A percentile compares a stretch with the other conserved stretches of the same genome.
Evolutionary conservation across 2,329 filamentous ascomycete species (phyloP).

Genomic region (Zymoseptoria crescenta): DNA sequence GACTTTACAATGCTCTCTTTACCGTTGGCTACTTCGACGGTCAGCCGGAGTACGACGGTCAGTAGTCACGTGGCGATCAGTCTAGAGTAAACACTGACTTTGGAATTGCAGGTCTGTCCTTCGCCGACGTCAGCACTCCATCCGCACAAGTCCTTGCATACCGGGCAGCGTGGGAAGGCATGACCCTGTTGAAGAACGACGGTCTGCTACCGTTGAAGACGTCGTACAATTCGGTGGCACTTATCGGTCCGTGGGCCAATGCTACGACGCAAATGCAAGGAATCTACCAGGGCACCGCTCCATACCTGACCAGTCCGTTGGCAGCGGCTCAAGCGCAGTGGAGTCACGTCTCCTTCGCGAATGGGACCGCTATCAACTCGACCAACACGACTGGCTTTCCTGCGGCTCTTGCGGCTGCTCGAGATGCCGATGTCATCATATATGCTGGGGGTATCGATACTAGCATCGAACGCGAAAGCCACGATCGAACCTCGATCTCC

Average conservation of each 20-base stretch:
- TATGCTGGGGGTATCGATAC: slow-evolving; percentile 29
- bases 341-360: slow-evolving; percentile 7
- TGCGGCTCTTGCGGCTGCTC: slow-evolving; percentile 12
- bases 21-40: slow-evolving; percentile 49
- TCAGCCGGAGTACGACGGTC: slow-evolving; percentile 36
- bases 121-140: slow-evolving; percentile 46
- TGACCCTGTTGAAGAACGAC: slow-evolving; percentile 45
- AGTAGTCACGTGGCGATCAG: too few species aligned
- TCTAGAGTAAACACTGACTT: too few species aligned
- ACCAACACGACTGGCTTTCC: slow-evolving; percentile 13
- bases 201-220: slow-evolving; percentile 33
- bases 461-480: slow-evolving; percentile 35
- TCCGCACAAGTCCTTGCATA: slow-evolving; percentile 46
- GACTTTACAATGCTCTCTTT: slow-evolving; percentile 46
- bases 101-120: slow-evolving; percentile 34
- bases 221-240: slow-evolving; percentile 36
- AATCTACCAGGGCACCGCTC: slow-evolving; percentile 38
- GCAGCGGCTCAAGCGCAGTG: slow-evolving; percentile 12
- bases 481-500: slow-evolving; percentile 35
- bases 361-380: slow-evolving; percentile 14
- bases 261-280: slow-evolving; percentile 48
- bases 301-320: slow-evolving; percentile 17
- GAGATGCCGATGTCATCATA: slow-evolving; percentile 16
- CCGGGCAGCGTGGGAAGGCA: slow-evolving; percentile 40
- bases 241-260: slow-evolving; percentile 51